Conservation (phyloP, 345 rosid genomes). For the Citrus hindsii region DNA sequence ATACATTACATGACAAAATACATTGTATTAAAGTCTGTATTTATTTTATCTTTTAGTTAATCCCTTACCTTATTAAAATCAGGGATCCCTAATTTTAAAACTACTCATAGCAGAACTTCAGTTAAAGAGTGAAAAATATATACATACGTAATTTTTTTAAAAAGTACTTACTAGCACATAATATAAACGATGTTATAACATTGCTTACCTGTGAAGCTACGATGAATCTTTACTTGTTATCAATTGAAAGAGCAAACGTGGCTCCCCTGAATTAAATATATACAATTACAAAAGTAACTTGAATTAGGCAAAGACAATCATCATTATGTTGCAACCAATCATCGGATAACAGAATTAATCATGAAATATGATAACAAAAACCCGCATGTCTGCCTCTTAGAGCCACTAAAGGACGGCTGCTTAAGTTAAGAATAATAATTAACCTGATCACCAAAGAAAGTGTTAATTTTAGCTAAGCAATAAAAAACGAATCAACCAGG, state of each 20-base stretch:
- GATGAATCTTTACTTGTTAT: constrained; percentile 12
- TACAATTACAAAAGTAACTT: constrained; percentile 12
- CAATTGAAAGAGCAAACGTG: constrained; percentile 10
- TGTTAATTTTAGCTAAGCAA: background rate
- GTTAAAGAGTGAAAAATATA: background rate
- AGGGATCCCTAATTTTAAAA: rapidly evolving
- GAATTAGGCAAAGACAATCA: constrained; percentile 27
- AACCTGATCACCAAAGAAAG: background rate
- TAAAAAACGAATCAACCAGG: background rate
- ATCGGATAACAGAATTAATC: constrained; percentile 28
- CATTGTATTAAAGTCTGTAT: rapidly evolving
- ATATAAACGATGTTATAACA: background rate
- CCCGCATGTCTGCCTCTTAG: constrained; percentile 36
- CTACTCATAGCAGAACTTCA: too few relatives aligned
- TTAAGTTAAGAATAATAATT: constrained; percentile 11
- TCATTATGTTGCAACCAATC: constrained; percentile 26
- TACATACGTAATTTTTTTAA: background rate
- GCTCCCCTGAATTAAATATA: background rate
- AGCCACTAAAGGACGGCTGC: constrained; percentile 31
- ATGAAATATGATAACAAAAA: constrained; percentile 19
- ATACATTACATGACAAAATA: too few relatives aligned
- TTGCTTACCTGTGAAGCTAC: constrained; percentile 10
- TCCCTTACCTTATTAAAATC: too few relatives aligned
- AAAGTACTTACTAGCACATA: background rate
- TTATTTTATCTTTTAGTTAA: too few relatives aligned